Base-by-base conservation (phyloP, 805 yeast species). In the Starmerella gropengiesseri region DNA sequence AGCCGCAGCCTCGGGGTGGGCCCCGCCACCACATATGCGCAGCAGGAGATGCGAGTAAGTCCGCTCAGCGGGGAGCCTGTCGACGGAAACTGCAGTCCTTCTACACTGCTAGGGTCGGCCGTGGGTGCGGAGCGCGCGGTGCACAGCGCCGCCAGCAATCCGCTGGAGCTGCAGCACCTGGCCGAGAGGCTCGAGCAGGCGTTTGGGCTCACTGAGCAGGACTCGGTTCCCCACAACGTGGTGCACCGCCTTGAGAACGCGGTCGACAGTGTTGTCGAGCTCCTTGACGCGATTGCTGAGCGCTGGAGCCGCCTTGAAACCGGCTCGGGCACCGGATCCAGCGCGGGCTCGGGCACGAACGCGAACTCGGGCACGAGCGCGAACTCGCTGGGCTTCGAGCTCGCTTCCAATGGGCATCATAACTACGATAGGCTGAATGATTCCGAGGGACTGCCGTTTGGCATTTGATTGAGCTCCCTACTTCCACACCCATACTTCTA, bases 121-220 rank as follows among this genome's bases (percentile, higher is more conserved):
- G 4, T 9, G 7, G 17, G 9, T 14, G 29, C 37, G 11, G n/a
- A 34, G 28, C 28, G 14, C 6, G 12, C 6, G 4, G 23, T 19
- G n/a, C 18, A 27, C 3, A 8, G 25, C 17, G 18, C 13, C 13
- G 9, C 14, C 3, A 19, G 13, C 7, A 31, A 26, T 18, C 17
- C 23, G 5, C 3, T 8, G 7, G 9, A 31, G 12, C 25, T 36
- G 4, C 31, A 26, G 39, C 12, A n/a, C 13, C 39, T 36, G 11
- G 19, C 26, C 17, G 39, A 36, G 31, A 5, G 13, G 31, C 31
- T 36, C 11, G 39, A 36, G 31, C 31, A 13, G 22, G 19, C 39
- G 7, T 27, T 36, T 4, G 31, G 18, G 13, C 14, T 36, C n/a
- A 4, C 13, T 6, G 25, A 17, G 13, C 5, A 8, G 16, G 31